A percentile compares a stretch with the other conserved stretches of the same genome.
These are phyloP conservation scores for Juglanconis sp. DNA, from an alignment of 2,329 filamentous ascomycete species.

Conservation along the genomic window DNA sequence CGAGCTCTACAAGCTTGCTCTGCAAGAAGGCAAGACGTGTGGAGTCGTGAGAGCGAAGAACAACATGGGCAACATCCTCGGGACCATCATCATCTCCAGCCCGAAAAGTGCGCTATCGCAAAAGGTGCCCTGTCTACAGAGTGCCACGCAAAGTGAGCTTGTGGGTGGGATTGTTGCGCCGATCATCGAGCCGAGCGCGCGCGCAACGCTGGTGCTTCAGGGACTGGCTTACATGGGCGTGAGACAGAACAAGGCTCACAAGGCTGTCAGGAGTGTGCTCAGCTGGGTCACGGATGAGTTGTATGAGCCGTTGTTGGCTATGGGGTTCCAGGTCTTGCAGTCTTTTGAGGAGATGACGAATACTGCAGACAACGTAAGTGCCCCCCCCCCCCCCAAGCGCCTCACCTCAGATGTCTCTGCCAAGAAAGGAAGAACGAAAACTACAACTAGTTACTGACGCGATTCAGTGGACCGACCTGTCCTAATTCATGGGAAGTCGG, in stretches of 20 bases:
- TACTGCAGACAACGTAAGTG: conserved; percentile 52
- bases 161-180: conserved; percentile 79
- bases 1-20: conserved; percentile 74
- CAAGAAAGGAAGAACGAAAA: neutral
- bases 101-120: conserved; percentile 65
- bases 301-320: conserved; percentile 68
- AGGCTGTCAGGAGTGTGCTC: conserved; percentile 68
- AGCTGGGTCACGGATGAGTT: conserved; percentile 77
- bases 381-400: neutral
- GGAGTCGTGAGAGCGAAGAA: conserved; percentile 81
- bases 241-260: conserved; percentile 76
- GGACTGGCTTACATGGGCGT: conserved; percentile 78
- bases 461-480: conserved; percentile 15
- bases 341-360: conserved; percentile 78
- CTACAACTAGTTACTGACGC: neutral
- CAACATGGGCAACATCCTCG: conserved; percentile 64
- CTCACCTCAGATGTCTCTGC: neutral
- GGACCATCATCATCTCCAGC: conserved; percentile 77
- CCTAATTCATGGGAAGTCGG: neutral
- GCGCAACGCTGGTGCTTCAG: conserved; percentile 68
- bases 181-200: conserved; percentile 66
- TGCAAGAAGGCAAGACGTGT: conserved; percentile 68
- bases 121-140: conserved; percentile 66
- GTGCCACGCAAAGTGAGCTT: conserved; percentile 36
- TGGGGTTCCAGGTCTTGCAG: conserved; percentile 78